Evolutionary conservation across 306 rosid species (phyloP), one percentile per base, ranked within the genome.

Genomic region (Sindora glabra): DNA sequence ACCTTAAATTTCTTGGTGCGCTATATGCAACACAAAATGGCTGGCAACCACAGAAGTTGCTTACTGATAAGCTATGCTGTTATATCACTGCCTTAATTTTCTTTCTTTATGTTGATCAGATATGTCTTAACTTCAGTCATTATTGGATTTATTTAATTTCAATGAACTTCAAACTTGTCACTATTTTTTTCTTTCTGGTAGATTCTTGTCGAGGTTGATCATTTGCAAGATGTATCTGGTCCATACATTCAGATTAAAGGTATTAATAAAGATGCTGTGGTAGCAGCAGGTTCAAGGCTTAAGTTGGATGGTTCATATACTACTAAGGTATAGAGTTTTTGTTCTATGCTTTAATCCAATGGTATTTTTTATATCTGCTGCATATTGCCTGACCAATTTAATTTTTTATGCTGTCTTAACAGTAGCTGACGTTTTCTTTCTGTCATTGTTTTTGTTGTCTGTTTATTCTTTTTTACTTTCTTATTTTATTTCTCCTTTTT

Each of bases 221-320:
- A 89, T 80, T 82, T 92, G 44, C 96, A 92, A 92, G 95, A 89
- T 73, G 82, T 77, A 74, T 69, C 89, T 30, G 83, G 91, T 63
- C 95, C 90, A 57, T 89, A 92, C 79, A 74, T 89, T 70, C 99
- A 92, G 79, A 92, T 92, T 68, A 92, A 92, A 74, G 96, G 96
- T 69, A 86, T 92, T 63, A 74, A 83, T 73, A 92, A 89, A 80
- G 95, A 92, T 74, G 96, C 99, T 13, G 99, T 92, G 26, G 85
- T 82, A 59, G 87, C 87, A 63, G 95, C 94, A 8, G 99, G 97
- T 58, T 83, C 96, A 41, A 76, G 69, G 83, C 99, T 92, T 68
- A 74, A 86, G 66, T 76, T 92, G 77, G 96, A 83, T 73, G 84
- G 81, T 33, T 82, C 94, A 19, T 92, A 89, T 75, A 89, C 99